phyloP scores from a whole-genome alignment of 208 protist genomes.

The Crithidia sp. region DNA sequence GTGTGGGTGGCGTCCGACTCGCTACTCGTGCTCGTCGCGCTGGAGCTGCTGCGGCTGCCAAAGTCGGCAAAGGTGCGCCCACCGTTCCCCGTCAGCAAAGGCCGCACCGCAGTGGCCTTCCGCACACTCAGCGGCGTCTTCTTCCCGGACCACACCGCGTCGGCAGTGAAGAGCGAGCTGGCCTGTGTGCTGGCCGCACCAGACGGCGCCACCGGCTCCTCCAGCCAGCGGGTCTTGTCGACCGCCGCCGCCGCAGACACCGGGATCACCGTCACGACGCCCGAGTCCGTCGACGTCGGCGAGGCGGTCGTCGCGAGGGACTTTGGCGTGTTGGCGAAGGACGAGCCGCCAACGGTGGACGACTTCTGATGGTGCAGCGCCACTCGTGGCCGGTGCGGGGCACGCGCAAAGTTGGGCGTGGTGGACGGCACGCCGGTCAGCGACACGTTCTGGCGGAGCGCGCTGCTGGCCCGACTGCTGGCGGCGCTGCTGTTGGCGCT shows the following conservation, averaged over 20 bases:
- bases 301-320: background rate
- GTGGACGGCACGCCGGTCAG: constrained; percentile 8
- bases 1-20: background rate
- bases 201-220: constrained; percentile 8
- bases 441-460: background rate
- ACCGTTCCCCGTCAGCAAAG: no score
- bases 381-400: constrained; percentile 11
- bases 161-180: background rate
- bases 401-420: background rate
- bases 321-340: background rate
- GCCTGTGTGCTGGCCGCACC: background rate
- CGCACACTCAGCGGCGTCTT: background rate
- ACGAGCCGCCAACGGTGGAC: background rate
- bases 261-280: background rate
- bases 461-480: constrained; percentile 29
- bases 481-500: constrained; percentile 11
- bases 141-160: background rate
- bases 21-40: background rate
- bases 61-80: background rate
- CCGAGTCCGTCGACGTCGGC: background rate
- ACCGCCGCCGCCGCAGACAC: background rate
- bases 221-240: constrained; percentile 13
- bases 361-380: background rate
- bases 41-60: background rate
- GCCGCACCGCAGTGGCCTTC: background rate